These are phyloP conservation scores for Phyllosticta citrichinensis DNA, from an alignment of 2,329 filamentous ascomycete genomes.

Conservation along the genomic window DNA sequence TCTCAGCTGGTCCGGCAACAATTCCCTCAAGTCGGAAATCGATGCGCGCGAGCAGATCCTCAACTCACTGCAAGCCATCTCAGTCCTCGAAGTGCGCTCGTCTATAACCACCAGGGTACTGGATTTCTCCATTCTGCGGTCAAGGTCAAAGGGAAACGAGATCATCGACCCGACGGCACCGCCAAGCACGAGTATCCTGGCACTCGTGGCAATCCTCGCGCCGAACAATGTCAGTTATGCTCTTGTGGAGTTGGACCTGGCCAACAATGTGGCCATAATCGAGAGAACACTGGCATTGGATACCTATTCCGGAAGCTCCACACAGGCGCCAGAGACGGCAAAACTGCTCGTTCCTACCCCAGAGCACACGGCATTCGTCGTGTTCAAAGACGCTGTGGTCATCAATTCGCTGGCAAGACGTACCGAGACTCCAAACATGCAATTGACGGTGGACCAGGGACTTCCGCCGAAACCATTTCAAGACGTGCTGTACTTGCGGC, in stretches of 20 bases:
- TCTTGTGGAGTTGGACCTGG: constrained; percentile 61
- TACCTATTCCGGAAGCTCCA: constrained; percentile 24
- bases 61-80: constrained; percentile 48
- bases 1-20: constrained; percentile 76
- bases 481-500: constrained; percentile 72
- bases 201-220: constrained; percentile 23
- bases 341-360: constrained; percentile 65
- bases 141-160: constrained; percentile 38
- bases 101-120: constrained; percentile 58
- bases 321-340: constrained; percentile 21
- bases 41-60: constrained; percentile 59
- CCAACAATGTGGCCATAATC: constrained; percentile 43
- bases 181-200: constrained; percentile 18
- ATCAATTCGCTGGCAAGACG: constrained; percentile 61
- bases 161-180: constrained; percentile 15
- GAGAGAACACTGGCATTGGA: constrained; percentile 58
- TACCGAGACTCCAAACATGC: constrained; percentile 63
- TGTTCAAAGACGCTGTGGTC: constrained; percentile 70
- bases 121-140: constrained; percentile 62
- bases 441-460: constrained; percentile 47
- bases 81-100: constrained; percentile 36
- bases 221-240: constrained; percentile 48
- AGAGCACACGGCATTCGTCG: constrained; percentile 68
- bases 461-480: constrained; percentile 53
- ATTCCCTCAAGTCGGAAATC: constrained; percentile 61